Evolutionary conservation across 139 green algal species (phyloP).

Genomic region (Medakamo hakoo): DNA sequence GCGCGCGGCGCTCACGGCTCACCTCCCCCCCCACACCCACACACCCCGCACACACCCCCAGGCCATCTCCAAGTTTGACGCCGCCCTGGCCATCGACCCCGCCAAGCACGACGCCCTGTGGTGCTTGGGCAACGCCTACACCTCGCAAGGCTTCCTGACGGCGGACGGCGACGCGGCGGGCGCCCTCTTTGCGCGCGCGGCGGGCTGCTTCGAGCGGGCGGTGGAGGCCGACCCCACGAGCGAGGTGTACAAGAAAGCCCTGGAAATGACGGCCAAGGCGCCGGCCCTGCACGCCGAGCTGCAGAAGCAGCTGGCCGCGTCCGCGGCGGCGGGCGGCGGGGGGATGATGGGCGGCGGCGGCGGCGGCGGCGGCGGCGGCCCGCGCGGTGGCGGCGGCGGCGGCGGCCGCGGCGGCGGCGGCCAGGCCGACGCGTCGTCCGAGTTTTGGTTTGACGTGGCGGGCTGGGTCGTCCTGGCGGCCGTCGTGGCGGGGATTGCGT

Average conservation of each 20-base stretch:
- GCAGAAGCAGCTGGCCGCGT: conserved; percentile 51
- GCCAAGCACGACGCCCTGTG: conserved; percentile 72
- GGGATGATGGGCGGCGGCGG: neutral
- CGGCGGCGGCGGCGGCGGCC: conserved; percentile 11
- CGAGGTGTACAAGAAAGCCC: conserved; percentile 82
- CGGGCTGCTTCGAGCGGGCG: conserved; percentile 58
- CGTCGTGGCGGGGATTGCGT: conserved; percentile 21
- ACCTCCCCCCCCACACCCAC: conserved; percentile 2
- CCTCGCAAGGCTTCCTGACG: conserved; percentile 32
- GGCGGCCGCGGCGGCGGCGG: conserved; percentile 3
- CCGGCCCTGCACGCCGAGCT: conserved; percentile 78
- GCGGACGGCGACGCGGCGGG: conserved; percentile 3
- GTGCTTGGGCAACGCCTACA: conserved; percentile 95
- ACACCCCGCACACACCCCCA: conserved; percentile 10
- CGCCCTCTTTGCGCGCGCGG: conserved; percentile 64
- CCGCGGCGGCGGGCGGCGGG: neutral
- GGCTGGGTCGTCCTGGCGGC: conserved; percentile 52
- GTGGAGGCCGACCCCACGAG: conserved; percentile 63
- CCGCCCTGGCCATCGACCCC: conserved; percentile 57
- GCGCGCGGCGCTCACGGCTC: neutral
- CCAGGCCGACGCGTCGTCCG: conserved; percentile 1
- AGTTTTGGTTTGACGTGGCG: conserved; percentile 72
- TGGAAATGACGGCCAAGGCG: conserved; percentile 87
- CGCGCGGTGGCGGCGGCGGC: conserved; percentile 7
- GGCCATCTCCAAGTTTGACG: conserved; percentile 67